Conservation (phyloP, 805 yeast genomes). For the Barnettozyma botsteinii region DNA sequence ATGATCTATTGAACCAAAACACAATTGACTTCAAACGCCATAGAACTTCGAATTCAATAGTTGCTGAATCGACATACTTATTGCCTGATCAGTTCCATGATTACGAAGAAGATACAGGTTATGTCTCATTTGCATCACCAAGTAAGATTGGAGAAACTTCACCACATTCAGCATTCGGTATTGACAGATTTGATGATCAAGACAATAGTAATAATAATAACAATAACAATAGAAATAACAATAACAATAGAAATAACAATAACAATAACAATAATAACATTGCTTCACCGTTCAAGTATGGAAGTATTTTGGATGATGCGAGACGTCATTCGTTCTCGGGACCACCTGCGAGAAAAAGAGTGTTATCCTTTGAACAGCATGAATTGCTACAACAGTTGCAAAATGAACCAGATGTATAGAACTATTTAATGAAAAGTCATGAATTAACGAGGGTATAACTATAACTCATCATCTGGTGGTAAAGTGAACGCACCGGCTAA, state of each 20-base stretch:
- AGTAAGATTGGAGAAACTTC: constrained; percentile 17
- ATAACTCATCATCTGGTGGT: constrained; percentile 58
- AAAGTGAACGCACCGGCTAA: constrained; percentile 80
- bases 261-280: too few species aligned
- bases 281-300: constrained; percentile 15
- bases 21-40: not conserved
- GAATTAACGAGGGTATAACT: too few species aligned
- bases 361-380: constrained; percentile 47
- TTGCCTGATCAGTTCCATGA: not conserved
- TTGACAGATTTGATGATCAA: too few species aligned
- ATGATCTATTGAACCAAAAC: constrained; percentile 38
- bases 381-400: constrained; percentile 43
- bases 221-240: too few species aligned
- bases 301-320: constrained; percentile 12
- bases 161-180: constrained; percentile 1
- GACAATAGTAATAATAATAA: too few species aligned
- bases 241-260: too few species aligned
- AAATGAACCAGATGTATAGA: constrained; percentile 15
- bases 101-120: constrained; percentile 20
- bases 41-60: not conserved
- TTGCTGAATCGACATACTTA: not conserved
- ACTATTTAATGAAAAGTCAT: not conserved
- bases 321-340: not conserved
- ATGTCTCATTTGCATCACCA: constrained; percentile 38
- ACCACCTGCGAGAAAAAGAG: constrained; percentile 23